Evolutionary conservation across 2,329 filamentous ascomycete species (phyloP), one percentile per base, ranked within the genome.

Genomic region (Paecilomyces fulvus): DNA sequence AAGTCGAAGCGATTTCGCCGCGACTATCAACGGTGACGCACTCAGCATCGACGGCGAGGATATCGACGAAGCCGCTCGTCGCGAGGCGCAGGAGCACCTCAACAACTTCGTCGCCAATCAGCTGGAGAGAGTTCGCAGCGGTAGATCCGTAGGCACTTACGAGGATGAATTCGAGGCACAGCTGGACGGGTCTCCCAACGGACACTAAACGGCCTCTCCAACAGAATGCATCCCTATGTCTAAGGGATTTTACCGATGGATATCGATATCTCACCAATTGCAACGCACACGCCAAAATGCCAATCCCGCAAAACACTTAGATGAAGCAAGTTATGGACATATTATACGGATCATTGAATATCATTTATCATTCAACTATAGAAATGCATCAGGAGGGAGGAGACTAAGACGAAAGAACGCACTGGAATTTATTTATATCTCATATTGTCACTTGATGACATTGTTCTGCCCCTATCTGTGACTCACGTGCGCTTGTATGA

Each of bases 41-140:
- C 66, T 66, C 0, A 64, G 64, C 1, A 64, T 61, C 2, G 60
- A 74, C 53, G 61, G 66, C 28, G 67, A 70, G 53, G 72, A 77
- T 57, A 63, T 76, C 58, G 61, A 72, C 25, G 67, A 74, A 20
- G 75, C 80, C 53, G 76, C 82, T 11, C 33, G 33, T 17, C 75
- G 80, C 31, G 80, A 84, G 65, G 83, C 84, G 0, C 82, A 90
- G 65, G 78, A 82, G 55, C 88, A 94, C 63, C 83, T 95, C 67
- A 86, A 89, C 59, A 82, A 84, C 61, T 96, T 95, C 70, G 88
- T 96, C 56, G 85, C 83, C 30, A 87, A 91, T 60, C 88, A 96
- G 75, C 78, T 96, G 57, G 81, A 87, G 70, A 80, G 86, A 56
- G 86, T 94, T 65, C 85, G 82, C 68, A 84, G 80, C 51, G 79